phyloP scores from a whole-genome alignment of 768 basidiomycete genomes.

The Boletus sp. region DNA sequence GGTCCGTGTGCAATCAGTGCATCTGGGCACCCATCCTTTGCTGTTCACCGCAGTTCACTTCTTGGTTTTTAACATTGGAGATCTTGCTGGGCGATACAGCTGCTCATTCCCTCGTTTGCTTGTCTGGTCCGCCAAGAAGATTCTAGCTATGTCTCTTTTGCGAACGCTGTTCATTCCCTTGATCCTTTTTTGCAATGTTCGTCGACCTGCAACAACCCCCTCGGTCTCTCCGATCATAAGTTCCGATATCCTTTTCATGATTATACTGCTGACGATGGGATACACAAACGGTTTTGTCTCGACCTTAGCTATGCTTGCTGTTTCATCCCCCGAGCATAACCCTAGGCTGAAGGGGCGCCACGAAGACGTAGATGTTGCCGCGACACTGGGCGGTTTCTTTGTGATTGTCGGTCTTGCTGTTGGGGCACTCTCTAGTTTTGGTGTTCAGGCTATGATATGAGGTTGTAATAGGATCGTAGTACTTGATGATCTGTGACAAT shows the following conservation, averaged over 20 bases:
- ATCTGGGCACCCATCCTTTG: conserved; percentile 67
- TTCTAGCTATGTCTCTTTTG: conserved; percentile 60
- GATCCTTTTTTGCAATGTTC: conserved; percentile 86
- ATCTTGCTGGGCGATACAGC: conserved; percentile 64
- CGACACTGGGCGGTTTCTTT: conserved; percentile 76
- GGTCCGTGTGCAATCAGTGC: conserved; percentile 65
- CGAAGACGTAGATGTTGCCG: conserved; percentile 83
- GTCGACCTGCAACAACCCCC: conserved; percentile 37
- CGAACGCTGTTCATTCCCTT: conserved; percentile 83
- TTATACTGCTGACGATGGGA: conserved; percentile 71
- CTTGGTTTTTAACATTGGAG: conserved; percentile 69
- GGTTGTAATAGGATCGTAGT: conserved; percentile 6
- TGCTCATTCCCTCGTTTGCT: conserved; percentile 64
- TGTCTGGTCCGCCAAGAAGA: conserved; percentile 64
- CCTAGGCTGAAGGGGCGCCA: conserved; percentile 60
- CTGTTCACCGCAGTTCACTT: conserved; percentile 80
- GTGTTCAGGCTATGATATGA: conserved; percentile 65
- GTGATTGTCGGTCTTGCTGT: conserved; percentile 69
- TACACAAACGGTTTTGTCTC: conserved; percentile 77
- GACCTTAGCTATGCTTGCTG: conserved; percentile 77
- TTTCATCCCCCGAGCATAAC: conserved; percentile 79
- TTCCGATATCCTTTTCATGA: conserved; percentile 75
- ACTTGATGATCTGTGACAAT: not conserved
- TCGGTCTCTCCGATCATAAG: conserved; percentile 48
- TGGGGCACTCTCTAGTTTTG: conserved; percentile 82